Evolutionary conservation across 2,329 filamentous ascomycete species (phyloP).

Genomic region (Trichoderma brevicompactum): DNA sequence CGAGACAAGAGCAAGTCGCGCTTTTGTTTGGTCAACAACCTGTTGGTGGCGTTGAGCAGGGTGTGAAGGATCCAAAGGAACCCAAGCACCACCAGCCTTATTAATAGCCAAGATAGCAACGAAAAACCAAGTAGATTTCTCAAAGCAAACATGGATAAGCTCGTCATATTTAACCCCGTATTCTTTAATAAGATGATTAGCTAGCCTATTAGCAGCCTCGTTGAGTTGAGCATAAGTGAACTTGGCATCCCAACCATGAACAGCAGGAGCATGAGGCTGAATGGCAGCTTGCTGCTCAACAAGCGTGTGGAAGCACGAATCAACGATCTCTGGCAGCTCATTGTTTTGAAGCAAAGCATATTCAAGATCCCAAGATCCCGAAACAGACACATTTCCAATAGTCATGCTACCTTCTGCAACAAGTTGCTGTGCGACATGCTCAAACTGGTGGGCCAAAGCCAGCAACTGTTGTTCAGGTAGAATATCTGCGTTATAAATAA

Average conservation of each 20-base stretch:
- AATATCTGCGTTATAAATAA: constrained; percentile 14
- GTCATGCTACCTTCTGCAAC: neutral
- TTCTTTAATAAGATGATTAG: constrained; percentile 15
- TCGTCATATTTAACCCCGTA: neutral
- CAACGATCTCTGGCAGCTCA: constrained; percentile 9
- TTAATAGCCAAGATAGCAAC: constrained; percentile 23
- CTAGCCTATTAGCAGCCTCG: constrained; percentile 15
- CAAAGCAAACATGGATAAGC: constrained; percentile 26
- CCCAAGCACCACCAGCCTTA: constrained; percentile 26
- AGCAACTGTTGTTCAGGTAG: constrained; percentile 7
- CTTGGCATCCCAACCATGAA: constrained; percentile 1
- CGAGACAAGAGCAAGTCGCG: constrained; percentile 19
- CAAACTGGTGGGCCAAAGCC: constrained; percentile 15
- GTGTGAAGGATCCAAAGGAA: constrained; percentile 21
- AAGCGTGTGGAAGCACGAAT: constrained; percentile 14
- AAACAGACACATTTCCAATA: constrained; percentile 11
- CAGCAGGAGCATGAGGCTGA: constrained; percentile 11
- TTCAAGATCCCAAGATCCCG: constrained; percentile 10
- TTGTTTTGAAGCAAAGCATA: constrained; percentile 3
- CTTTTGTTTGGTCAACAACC: constrained; percentile 14
- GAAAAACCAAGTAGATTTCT: constrained; percentile 25
- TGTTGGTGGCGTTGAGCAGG: constrained; percentile 24
- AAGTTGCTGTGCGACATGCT: constrained; percentile 25
- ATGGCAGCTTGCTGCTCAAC: constrained; percentile 3
- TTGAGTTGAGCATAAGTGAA: constrained; percentile 21